Evolutionary conservation across 208 protist genomes (phyloP), one percentile per base, ranked within the genome.

Genomic region (Strigomonas culicis): DNA sequence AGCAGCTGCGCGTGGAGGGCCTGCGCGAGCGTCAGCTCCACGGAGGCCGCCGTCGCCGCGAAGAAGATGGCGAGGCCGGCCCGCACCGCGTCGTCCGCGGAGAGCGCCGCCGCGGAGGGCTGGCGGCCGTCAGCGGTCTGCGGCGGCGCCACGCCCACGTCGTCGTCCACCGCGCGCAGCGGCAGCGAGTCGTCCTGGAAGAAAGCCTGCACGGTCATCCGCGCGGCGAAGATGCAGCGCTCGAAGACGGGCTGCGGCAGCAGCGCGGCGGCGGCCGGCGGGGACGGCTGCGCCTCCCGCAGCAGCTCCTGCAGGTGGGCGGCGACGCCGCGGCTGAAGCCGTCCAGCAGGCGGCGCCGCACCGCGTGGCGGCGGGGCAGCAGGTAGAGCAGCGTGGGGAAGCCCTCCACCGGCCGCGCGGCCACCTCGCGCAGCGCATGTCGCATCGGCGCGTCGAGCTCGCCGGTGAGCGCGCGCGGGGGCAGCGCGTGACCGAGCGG

Each of bases 1-100:
- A 63, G 65, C 0, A 81, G 49, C 19, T 86, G 73, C 24, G 50
- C 51, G 63, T 85, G 57, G 44, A 92, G 71, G 13, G 82, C 79
- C 56, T 79, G 72, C 13, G 81, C 81, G 8, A 93, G 63, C 24
- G 87, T 82, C 59, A 80, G 53, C 46, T 73, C 69, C 4, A 75
- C 84, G 25, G 74, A 79, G n/a, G 53, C 56, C 31, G 79, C 81
- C 25, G 69, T 57, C 3, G 32, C 47, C 10, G 75, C 53, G 51
- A 93, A 84, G 53, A 93, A 93, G 21, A 59, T 44, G 31, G 82
- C 71, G 34, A 90, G 66, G 28, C 80, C 82, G 27, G 72, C 79
- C 6, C 74, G 70, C 2, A 89, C 75, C 17, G 80, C 77, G 22
- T 57, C 27, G 47, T 55, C 53, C 0, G 56, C 66, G 22, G 51